Percentiles rank a stretch among this genome's conserved stretches.
Conservation (phyloP, 2,329 filamentous ascomycete genomes). For the Botrytis sinoallii region DNA sequence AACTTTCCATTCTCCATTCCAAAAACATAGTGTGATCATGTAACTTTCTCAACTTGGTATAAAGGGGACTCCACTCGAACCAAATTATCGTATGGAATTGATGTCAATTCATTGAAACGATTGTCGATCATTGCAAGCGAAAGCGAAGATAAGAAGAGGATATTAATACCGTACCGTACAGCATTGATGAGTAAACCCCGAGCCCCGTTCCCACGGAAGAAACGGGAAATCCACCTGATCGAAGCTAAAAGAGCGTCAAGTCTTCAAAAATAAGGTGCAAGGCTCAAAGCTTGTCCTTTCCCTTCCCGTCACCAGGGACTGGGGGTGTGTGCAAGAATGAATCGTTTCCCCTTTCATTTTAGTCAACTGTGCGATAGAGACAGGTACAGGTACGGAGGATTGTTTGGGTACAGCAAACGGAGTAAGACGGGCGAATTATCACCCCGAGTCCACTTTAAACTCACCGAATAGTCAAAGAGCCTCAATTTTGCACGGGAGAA, state of each 20-base stretch:
- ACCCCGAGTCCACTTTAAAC: neutral
- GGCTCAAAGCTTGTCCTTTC: neutral
- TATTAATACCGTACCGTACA: too few species aligned
- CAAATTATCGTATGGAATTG: neutral
- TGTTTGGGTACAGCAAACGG: neutral
- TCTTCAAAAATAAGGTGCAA: neutral
- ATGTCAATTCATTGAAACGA: neutral
- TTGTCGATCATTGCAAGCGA: neutral
- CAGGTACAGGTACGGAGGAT: neutral
- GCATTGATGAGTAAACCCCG: too few species aligned
- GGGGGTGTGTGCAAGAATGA: neutral
- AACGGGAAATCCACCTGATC: neutral
- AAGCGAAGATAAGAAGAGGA: neutral
- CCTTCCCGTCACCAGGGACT: neutral
- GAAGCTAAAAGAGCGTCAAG: neutral
- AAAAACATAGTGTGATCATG: too few species aligned
- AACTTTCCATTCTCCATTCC: too few species aligned
- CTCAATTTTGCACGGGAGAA: neutral
- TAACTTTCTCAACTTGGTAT: neutral
- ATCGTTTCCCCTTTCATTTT: neutral
- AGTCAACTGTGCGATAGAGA: neutral
- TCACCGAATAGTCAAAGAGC: conserved; percentile 15
- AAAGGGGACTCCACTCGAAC: neutral
- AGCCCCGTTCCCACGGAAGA: neutral
- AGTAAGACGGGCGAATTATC: neutral